Base-by-base conservation (phyloP, 768 basidiomycete genomes). In the Hebeloma cylindrosporum region DNA sequence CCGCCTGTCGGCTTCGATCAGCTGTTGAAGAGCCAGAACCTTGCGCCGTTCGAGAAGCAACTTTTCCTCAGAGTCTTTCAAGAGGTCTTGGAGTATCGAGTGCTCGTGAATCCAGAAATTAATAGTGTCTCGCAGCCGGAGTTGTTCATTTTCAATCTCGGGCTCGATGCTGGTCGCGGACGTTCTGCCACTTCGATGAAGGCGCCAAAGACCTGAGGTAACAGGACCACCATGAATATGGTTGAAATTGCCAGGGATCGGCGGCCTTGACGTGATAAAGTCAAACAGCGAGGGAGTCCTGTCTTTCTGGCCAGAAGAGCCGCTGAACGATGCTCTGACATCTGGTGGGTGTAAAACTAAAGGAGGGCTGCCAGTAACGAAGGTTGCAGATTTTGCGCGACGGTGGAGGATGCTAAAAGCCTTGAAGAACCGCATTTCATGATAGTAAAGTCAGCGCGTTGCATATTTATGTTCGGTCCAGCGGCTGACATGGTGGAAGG, bases 381-480 rank as follows among this genome's bases (percentile, higher is more conserved):
- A 67, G 16, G 70, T 67, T 26, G 68, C 75, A 14, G 77, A 78
- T 57, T 67, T 73, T 42, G 74, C 65, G 47, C 66, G 70, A 54
- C 74, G 73, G 50, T 78, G 71, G 18, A 74, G 70, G 20, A 75
- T 61, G 50, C 62, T 64, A 55, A 70, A 68, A 16, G 64, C 59
- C 48, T 66, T 70, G 65, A 75, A 74, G 54, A 76, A 72, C 4
- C 67, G 70, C 76, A 77, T 78, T 26, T 13, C 11, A 39, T 14
- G 21, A 40, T 22, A 39, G 14, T 13, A 11, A 29, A 41, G 39
- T 22, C 32, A 28, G 18, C n/a, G 22, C 14, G 21, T n/a, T 18
- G 20, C 20, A 14, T 27, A 30, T 29, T 28, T 22, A 35, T 31
- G 33, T 22, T 34, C 37, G 18, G 29, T 5, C 23, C 5, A 20